Evolutionary conservation across 2,329 filamentous ascomycete species (phyloP).

Genomic region (Pseudocercospora crystallina): DNA sequence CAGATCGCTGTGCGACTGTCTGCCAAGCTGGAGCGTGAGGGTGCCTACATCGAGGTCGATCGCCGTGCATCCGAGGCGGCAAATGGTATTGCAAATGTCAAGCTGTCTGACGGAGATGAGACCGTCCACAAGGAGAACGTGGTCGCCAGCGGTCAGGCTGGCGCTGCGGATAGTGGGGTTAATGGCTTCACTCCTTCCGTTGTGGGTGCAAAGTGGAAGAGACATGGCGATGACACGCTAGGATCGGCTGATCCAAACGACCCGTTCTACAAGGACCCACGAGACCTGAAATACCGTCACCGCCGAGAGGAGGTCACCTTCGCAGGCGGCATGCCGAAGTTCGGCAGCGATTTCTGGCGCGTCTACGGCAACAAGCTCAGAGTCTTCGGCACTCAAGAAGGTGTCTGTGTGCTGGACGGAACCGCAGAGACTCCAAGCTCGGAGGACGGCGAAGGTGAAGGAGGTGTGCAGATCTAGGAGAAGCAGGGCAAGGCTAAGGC

Average conservation of each 20-base stretch:
- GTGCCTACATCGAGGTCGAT: conserved; percentile 32
- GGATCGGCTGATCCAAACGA: conserved; percentile 24
- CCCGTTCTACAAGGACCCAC: conserved; percentile 27
- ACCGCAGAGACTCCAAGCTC: neutral
- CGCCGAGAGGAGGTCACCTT: conserved; percentile 33
- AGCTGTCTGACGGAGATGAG: conserved; percentile 9
- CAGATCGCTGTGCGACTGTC: conserved; percentile 58
- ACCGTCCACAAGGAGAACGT: neutral
- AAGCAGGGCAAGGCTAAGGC: too few species aligned
- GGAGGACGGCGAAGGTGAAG: conserved; percentile 11
- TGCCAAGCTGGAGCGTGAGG: conserved; percentile 49
- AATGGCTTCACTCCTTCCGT: conserved; percentile 30
- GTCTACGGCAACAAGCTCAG: conserved; percentile 60
- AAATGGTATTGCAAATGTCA: conserved; percentile 18
- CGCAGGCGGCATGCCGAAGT: conserved; percentile 49
- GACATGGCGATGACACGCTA: conserved; percentile 30
- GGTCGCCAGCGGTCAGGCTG: conserved; percentile 7
- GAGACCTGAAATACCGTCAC: conserved; percentile 23
- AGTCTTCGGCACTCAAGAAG: conserved; percentile 61
- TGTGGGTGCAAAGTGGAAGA: conserved; percentile 30
- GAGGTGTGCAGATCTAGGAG: conserved; percentile 10
- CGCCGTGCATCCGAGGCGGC: conserved; percentile 5
- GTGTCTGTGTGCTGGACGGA: conserved; percentile 39
- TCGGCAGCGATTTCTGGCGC: conserved; percentile 56
- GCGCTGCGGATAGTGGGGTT: conserved; percentile 6